phyloP scores from a whole-genome alignment of 164 flowering plant genomes.

The Tinospora cordifolia region DNA sequence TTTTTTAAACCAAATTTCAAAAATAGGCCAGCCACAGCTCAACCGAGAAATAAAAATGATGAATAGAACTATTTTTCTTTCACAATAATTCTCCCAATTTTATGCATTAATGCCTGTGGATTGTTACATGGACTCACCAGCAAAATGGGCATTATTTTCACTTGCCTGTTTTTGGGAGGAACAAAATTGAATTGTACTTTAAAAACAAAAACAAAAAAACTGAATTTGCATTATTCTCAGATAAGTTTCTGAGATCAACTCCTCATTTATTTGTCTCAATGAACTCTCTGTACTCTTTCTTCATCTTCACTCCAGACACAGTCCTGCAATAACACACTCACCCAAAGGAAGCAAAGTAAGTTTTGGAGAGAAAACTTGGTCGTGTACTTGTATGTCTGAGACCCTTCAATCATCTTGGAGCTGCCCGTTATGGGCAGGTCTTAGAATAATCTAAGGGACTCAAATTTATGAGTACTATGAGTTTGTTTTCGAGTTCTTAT shows the following conservation, averaged over 20 bases:
- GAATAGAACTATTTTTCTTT: not conserved
- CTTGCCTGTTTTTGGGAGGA: slow-evolving; percentile 16
- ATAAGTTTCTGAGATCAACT: slow-evolving; percentile 2
- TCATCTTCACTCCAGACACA: slow-evolving; percentile 95
- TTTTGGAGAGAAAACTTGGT: too few relatives aligned
- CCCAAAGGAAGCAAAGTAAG: not conserved
- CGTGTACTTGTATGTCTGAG: too few relatives aligned
- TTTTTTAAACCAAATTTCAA: not conserved
- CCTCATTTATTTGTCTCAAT: slow-evolving; percentile 68
- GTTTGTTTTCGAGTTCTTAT: too few relatives aligned
- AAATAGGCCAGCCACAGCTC: not conserved
- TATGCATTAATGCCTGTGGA: slow-evolving; percentile 9
- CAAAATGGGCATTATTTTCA: slow-evolving; percentile 23
- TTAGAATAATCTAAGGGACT: too few relatives aligned
- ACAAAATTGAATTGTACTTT: slow-evolving; percentile 40
- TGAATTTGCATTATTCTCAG: slow-evolving; percentile 4
- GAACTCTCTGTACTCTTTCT: slow-evolving; percentile 88
- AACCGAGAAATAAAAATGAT: not conserved
- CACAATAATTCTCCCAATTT: slow-evolving; percentile 11
- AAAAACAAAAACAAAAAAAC: too few relatives aligned
- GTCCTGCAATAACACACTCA: slow-evolving; percentile 53
- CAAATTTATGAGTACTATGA: too few relatives aligned
- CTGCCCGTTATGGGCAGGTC: too few relatives aligned
- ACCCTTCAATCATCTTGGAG: too few relatives aligned
- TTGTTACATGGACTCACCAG: slow-evolving; percentile 11